Base-by-base conservation (phyloP, 139 green algal genomes). In the Yamagishiella unicocca region DNA sequence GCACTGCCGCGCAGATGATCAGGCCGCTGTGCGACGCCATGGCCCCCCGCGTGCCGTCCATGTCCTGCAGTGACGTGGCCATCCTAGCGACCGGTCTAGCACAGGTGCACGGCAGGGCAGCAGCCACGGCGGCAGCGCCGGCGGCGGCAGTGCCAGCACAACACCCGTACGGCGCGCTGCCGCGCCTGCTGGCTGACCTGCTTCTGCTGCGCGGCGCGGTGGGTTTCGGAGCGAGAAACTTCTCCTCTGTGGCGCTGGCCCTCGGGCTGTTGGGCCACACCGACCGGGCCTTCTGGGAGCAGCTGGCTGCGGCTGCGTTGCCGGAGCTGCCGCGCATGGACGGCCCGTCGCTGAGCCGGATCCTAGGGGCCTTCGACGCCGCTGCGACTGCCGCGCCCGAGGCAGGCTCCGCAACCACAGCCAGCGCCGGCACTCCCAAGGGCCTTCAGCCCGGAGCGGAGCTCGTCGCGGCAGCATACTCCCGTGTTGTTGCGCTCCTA, bases 121-220 rank as follows among this genome's bases (percentile, higher is more conserved):
- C 12, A 1, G 46, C 37, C 25, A 1, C 17, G 8, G 42, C 61
- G 7, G 40, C 25, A 19, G 61, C 45, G 43, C 62, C 42, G 21
- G 80, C 43, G 43, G 29, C 42, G 1, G 42, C 40, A 40, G 14
- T 54, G 38, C 31, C 76, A 71, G 35, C 24, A n/a, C n/a, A 7
- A 37, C 53, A 83, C 21, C 25, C 42, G 8, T 86, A 54, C 33
- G 80, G 80, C 62, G 43, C 42, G 43, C 64, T 86, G 64, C 80
- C 80, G 43, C 80, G 80, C n/a, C 64, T 86, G 64, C 80, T 86
- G 45, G 43, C 38, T 0, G 80, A 86, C 64, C 24, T 86, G 62
- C 21, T 86, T 43, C 29, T 78, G 4, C 66, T 86, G 31, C 80
- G 80, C 43, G 80, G 80, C 9, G 9, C 38, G 3, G 6, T 12